Conservation (phyloP, 140 eudicot genomes). For the Oenanthe javanica region DNA sequence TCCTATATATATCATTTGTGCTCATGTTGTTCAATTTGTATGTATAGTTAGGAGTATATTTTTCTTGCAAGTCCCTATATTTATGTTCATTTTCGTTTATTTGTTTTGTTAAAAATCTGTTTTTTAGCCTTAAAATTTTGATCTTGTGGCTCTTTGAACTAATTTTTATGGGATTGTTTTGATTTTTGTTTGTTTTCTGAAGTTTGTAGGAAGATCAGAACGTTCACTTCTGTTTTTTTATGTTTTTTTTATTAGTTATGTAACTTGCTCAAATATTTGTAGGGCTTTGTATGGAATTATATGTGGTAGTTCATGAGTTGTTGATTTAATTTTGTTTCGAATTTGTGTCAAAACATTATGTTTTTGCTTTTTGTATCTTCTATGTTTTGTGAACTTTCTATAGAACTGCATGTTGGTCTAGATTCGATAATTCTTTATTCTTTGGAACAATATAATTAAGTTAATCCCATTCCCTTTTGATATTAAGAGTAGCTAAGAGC, state of each 20-base stretch:
- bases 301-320: not conserved
- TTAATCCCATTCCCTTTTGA: not conserved
- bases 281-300: not conserved
- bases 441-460: not conserved
- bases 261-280: not conserved
- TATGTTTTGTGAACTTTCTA: not conserved
- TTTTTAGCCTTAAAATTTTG: not conserved
- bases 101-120: not conserved
- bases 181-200: not conserved
- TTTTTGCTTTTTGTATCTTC: not conserved
- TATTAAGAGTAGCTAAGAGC: not conserved
- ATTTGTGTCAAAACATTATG: not conserved
- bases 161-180: not conserved
- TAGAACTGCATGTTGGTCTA: not conserved
- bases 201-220: not conserved
- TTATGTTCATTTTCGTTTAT: not conserved
- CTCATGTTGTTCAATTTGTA: too few species aligned
- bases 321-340: not conserved
- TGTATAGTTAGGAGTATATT: not conserved
- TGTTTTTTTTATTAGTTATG: too few species aligned
- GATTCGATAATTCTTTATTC: not conserved
- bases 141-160: not conserved
- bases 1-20: too few species aligned
- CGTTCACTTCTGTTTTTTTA: not conserved
- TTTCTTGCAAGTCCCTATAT: not conserved